Base-by-base conservation (phyloP, 192 early-diverging fungal genomes). In the Phlyctochytrium planicorne region DNA sequence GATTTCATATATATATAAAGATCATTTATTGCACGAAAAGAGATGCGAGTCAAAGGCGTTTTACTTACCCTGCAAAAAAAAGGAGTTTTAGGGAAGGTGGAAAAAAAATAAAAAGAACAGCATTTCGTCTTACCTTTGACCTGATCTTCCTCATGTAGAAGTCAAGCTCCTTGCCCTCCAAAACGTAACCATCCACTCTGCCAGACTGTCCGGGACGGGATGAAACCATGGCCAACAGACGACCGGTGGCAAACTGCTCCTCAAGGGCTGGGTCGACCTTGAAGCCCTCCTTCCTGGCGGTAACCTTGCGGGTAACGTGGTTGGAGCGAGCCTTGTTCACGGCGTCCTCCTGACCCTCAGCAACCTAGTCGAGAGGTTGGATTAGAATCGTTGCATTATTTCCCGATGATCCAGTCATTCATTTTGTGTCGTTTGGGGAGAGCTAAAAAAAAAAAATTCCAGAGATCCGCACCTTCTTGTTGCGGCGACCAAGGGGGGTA, bases 121-220 rank as follows among this genome's bases (percentile, higher is more conserved):
- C n/a, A n/a, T n/a, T n/a, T n/a, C n/a, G n/a, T n/a, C n/a, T n/a
- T n/a, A 47, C 40, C 40, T 47, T 47, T 6, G 40, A 47, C 10
- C 40, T 6, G 37, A 96, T 81, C 86, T 91, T 92, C 70, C 86
- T 83, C 75, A 88, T 75, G 91, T 98, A 98, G 91, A 98, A 98
- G 66, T 97, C 97, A 71, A 98, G 92, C 87, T 98, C 97, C 89
- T 97, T 95, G 71, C 97, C 97, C 81, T 98, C 97, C 57, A 98
- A 87, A 76, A 98, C 91, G 89, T 98, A 97, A 62, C 97, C 97
- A 80, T 98, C 97, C 72, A 87, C 84, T 77, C 97, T 92, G 68
- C 97, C 97, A 74, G 91, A 91, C 86, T 98, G 97, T 76, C 97
- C 97, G 33, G 95, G 97, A 75, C 95, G 92, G 68, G 96, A 98